Conservation (phyloP, 1,284 basidiomycete genomes). For the Psilocybe mexicana region DNA sequence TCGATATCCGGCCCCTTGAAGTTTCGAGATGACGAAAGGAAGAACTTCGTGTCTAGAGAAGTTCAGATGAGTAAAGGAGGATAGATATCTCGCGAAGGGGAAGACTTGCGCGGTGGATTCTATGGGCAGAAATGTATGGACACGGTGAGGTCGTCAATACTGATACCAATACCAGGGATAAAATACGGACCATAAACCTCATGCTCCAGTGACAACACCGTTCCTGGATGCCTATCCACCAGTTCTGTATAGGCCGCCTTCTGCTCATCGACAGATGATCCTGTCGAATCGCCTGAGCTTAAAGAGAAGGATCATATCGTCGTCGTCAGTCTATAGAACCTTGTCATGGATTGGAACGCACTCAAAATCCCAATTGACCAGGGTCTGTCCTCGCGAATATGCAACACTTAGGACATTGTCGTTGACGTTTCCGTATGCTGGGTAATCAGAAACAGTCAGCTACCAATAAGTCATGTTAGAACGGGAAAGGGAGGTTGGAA, state of each 20-base stretch:
- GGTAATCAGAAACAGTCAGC: not conserved
- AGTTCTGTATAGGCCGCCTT: slow-evolving; percentile 33
- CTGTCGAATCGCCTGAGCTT: slow-evolving; percentile 37
- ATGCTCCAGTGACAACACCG: slow-evolving; percentile 35
- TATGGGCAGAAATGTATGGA: not conserved
- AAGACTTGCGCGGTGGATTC: slow-evolving; percentile 24
- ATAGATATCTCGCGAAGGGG: not conserved
- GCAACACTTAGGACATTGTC: slow-evolving; percentile 45
- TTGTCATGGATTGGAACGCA: slow-evolving; percentile 17
- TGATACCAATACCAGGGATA: not conserved
- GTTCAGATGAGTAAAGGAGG: not conserved
- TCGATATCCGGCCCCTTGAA: slow-evolving; percentile 33
- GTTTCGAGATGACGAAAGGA: slow-evolving; percentile 32
- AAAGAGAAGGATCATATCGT: not conserved
- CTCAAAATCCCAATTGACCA: slow-evolving; percentile 47
- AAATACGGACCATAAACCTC: slow-evolving; percentile 23
- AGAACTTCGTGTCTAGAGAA: slow-evolving; percentile 29
- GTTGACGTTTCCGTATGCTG: slow-evolving; percentile 50
- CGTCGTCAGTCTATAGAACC: not conserved
- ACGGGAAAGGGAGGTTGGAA: not conserved
- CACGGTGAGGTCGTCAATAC: not conserved
- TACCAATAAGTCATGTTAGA: not conserved
- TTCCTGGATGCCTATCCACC: slow-evolving; percentile 30
- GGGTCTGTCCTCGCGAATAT: slow-evolving; percentile 33
- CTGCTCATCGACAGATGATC: slow-evolving; percentile 29